Conservation (phyloP, 805 yeast genomes). For the Scheffersomyces stipitis region DNA sequence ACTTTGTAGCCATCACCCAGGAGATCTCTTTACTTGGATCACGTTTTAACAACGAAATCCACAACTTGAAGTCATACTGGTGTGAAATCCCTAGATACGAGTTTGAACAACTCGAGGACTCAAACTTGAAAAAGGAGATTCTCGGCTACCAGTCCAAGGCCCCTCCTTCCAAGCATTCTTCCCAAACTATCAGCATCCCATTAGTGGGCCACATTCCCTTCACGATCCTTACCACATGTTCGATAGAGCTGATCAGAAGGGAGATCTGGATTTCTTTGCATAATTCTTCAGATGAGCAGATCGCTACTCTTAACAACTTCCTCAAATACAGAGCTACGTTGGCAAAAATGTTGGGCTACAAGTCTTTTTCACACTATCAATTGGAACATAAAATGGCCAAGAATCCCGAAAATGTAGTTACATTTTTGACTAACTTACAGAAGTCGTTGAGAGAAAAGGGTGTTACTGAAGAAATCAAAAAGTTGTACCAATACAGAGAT, state of each 20-base stretch:
- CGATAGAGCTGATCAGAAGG: conserved; percentile 56
- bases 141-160: conserved; percentile 23
- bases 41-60: conserved; percentile 58
- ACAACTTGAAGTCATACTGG: conserved; percentile 33
- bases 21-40: conserved; percentile 81
- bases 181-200: conserved; percentile 26
- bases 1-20: conserved; percentile 77
- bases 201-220: conserved; percentile 63
- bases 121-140: conserved; percentile 24
- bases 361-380: conserved; percentile 75
- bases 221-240: conserved; percentile 58
- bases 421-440: conserved; percentile 65
- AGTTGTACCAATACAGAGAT: conserved; percentile 39
- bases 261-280: conserved; percentile 76
- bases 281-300: conserved; percentile 62
- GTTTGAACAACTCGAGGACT: conserved; percentile 25
- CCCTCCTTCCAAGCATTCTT: conserved; percentile 9
- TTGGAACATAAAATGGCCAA: conserved; percentile 89
- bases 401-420: conserved; percentile 68
- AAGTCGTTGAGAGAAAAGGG: conserved; percentile 42
- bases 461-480: conserved; percentile 58
- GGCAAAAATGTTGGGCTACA: conserved; percentile 70
- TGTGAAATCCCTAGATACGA: conserved; percentile 32
- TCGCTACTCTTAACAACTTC: conserved; percentile 56
- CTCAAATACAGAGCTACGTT: conserved; percentile 65